phyloP scores from a whole-genome alignment of 495 filamentous ascomycete species.

The Podospora conica region DNA sequence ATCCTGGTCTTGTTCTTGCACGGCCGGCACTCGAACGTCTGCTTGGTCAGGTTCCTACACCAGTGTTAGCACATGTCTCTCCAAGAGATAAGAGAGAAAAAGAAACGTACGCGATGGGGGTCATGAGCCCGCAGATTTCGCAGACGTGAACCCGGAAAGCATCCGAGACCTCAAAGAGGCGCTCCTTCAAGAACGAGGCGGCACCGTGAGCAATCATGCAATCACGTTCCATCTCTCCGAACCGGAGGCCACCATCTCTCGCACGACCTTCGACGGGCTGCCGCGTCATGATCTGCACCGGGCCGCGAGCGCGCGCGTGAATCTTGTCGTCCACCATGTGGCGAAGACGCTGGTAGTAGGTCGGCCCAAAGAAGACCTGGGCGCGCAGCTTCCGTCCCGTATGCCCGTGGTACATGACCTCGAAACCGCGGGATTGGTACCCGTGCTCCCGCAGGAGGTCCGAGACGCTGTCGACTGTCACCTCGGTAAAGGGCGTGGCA shows the following conservation, averaged over 20 bases:
- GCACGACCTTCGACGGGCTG: slow-evolving; percentile 99
- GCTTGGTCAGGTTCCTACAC: slow-evolving; percentile 82
- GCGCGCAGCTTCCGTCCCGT: slow-evolving; percentile 87
- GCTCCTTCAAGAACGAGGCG: slow-evolving; percentile 92
- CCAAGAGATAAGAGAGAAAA: slow-evolving; percentile 1
- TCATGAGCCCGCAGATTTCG: slow-evolving; percentile 98
- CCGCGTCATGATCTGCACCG: slow-evolving; percentile 92
- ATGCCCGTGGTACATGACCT: slow-evolving; percentile 98
- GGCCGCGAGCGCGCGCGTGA: slow-evolving; percentile 90
- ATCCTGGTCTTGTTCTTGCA: slow-evolving; percentile 99
- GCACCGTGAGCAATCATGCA: slow-evolving; percentile 99
- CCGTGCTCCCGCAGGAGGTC: slow-evolving; percentile 81
- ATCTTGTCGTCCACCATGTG: slow-evolving; percentile 99
- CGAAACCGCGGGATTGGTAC: slow-evolving; percentile 94
- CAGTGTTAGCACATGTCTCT: slow-evolving; percentile 20
- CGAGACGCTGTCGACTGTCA: slow-evolving; percentile 93
- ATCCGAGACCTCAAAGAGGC: slow-evolving; percentile 93
- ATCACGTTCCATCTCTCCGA: slow-evolving; percentile 99
- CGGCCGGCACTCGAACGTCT: slow-evolving; percentile 89
- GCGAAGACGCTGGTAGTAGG: slow-evolving; percentile 96
- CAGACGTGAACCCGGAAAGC: slow-evolving; percentile 98
- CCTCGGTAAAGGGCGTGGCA: slow-evolving; percentile 95
- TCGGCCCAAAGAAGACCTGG: slow-evolving; percentile 95
- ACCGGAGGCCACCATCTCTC: slow-evolving; percentile 93
- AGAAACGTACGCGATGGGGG: slow-evolving; percentile 86